phyloP scores from a whole-genome alignment of 768 basidiomycete genomes.

The Lactifluus pinguis region DNA sequence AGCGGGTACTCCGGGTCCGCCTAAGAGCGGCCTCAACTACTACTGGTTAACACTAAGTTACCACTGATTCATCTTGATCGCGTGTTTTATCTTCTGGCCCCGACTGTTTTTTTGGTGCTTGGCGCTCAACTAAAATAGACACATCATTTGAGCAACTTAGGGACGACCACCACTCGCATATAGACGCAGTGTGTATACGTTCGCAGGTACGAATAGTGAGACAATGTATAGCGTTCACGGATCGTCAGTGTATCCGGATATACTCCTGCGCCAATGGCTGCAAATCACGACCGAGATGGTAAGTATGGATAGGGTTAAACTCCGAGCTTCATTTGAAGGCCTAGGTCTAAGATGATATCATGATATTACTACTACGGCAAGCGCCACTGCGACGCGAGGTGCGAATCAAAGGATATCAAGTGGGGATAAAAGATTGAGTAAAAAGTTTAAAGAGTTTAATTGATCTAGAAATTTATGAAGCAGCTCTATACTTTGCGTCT shows the following conservation, averaged over 20 bases:
- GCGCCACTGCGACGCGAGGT: not conserved
- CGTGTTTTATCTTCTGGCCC: too few species aligned
- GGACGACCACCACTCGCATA: not conserved
- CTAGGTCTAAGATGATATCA: not conserved
- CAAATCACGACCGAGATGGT: not conserved
- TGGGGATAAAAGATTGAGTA: not conserved
- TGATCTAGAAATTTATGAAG: not conserved
- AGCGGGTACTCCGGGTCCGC: slow-evolving; percentile 27
- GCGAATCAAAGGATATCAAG: not conserved
- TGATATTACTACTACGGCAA: not conserved
- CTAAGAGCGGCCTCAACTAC: slow-evolving; percentile 42
- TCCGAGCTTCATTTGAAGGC: not conserved
- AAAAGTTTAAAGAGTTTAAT: not conserved
- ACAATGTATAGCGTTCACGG: not conserved
- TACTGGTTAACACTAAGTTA: too few species aligned
- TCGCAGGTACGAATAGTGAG: not conserved
- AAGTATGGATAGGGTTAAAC: not conserved
- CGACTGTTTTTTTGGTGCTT: too few species aligned
- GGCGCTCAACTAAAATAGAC: too few species aligned
- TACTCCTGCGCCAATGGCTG: not conserved
- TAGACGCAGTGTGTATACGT: not conserved
- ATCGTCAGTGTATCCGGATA: not conserved
- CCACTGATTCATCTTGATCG: too few species aligned
- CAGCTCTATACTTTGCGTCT: not conserved
- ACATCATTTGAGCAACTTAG: too few species aligned